These are phyloP conservation scores for Poa pratensis DNA, from an alignment of 176 grass and related monocot genomes.

Conservation along the genomic window DNA sequence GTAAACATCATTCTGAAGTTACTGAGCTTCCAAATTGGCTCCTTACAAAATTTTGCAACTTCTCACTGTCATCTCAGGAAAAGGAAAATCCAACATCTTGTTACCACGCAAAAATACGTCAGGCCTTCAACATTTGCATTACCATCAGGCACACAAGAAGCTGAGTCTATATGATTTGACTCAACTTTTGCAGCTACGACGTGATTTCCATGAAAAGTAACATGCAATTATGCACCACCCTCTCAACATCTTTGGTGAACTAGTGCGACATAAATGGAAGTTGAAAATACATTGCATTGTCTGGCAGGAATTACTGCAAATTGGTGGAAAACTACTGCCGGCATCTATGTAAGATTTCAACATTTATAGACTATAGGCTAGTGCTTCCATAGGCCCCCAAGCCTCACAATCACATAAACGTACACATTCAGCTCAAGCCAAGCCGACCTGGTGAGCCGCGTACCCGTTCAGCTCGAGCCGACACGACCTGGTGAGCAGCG, in stretches of 20 bases:
- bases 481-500: no score
- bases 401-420: no score
- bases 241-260: neutral
- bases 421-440: no score
- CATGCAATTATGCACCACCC: neutral
- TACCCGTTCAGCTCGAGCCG: no score
- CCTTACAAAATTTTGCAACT: neutral
- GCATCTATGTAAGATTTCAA: neutral
- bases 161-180: neutral
- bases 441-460: no score
- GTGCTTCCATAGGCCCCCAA: no score
- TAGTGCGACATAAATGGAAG: neutral
- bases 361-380: no score
- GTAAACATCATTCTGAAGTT: neutral
- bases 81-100: neutral
- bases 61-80: neutral
- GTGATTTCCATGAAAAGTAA: neutral
- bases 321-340: neutral
- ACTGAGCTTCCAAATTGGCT: neutral
- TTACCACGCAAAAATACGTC: neutral
- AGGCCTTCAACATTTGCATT: neutral
- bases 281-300: neutral
- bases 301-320: neutral
- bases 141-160: neutral
- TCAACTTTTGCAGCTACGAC: neutral